Conservation (phyloP, 176 grass and related monocot species). For the Oropetium thomaeum region DNA sequence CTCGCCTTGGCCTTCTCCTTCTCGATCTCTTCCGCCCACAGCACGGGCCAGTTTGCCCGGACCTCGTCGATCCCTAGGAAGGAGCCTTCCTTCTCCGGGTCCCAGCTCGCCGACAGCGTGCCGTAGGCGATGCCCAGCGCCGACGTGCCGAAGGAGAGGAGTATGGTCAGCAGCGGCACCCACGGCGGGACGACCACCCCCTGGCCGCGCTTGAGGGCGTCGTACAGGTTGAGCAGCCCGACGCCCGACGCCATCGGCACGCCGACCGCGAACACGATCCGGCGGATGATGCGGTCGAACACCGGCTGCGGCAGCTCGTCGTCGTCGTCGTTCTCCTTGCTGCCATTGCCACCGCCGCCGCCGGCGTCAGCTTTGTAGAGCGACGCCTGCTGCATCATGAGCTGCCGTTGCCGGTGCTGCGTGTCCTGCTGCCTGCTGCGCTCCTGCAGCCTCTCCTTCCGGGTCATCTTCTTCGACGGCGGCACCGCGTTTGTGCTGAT, state of each 20-base stretch:
- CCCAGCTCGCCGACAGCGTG: constrained; percentile 79
- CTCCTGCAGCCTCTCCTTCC: constrained; percentile 25
- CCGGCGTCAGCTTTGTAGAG: not conserved
- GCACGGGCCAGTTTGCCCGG: constrained; percentile 67
- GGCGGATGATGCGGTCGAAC: constrained; percentile 69
- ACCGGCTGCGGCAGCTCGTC: constrained; percentile 72
- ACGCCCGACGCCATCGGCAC: constrained; percentile 64
- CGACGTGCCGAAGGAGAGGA: constrained; percentile 78
- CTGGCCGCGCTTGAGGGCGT: constrained; percentile 34
- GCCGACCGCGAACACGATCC: constrained; percentile 62
- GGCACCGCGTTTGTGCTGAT: not conserved
- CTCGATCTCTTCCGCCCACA: constrained; percentile 71
- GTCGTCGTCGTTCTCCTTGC: not conserved
- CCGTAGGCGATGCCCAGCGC: constrained; percentile 83
- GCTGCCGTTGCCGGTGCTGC: constrained; percentile 14
- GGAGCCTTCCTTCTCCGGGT: constrained; percentile 70
- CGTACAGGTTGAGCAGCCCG: constrained; percentile 48
- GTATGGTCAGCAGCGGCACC: constrained; percentile 58
- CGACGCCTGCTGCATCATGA: constrained; percentile 3
- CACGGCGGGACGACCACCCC: constrained; percentile 41
- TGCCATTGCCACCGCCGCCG: not conserved
- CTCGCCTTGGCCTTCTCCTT: constrained; percentile 33
- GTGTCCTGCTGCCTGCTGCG: constrained; percentile 2
- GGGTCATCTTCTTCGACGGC: constrained; percentile 20
- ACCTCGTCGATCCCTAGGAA: constrained; percentile 74